Evolutionary conservation across 768 basidiomycete genomes (phyloP).

Genomic region (Pisolithus albus): DNA sequence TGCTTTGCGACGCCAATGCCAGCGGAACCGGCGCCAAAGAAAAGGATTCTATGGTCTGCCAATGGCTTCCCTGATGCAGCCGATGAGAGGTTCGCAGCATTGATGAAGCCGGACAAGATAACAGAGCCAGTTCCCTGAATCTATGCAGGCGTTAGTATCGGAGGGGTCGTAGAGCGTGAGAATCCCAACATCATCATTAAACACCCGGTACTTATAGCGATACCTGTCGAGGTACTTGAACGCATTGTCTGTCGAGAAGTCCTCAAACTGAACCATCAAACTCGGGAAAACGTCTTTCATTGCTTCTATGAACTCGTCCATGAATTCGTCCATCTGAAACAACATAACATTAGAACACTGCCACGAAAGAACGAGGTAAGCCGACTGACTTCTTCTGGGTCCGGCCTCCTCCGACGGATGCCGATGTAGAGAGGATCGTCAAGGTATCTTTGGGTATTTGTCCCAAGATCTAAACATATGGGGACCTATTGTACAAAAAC

Average conservation of each 20-base stretch:
- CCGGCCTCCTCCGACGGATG: constrained; percentile 48
- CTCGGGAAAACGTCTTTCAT: constrained; percentile 59
- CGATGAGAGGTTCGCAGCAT: constrained; percentile 58
- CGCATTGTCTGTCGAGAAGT: constrained; percentile 75
- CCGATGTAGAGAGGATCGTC: constrained; percentile 75
- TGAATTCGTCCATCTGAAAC: constrained; percentile 60
- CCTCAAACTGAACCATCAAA: constrained; percentile 66
- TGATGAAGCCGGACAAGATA: constrained; percentile 67
- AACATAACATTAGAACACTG: neutral
- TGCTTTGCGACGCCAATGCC: constrained; percentile 52
- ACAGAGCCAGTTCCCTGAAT: constrained; percentile 74
- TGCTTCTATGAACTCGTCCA: constrained; percentile 71
- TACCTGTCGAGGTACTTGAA: constrained; percentile 66
- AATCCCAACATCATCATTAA: constrained; percentile 64
- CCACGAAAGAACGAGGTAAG: constrained; percentile 2
- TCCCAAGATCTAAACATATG: constrained; percentile 69
- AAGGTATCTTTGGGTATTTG: constrained; percentile 60
- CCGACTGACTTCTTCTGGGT: constrained; percentile 33
- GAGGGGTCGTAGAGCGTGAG: neutral
- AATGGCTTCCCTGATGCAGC: constrained; percentile 35
- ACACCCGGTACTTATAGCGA: constrained; percentile 49
- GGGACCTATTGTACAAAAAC: constrained; percentile 35
- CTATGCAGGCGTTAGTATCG: constrained; percentile 23
- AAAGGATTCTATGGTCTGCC: constrained; percentile 48
- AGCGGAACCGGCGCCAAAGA: constrained; percentile 50